A percentile compares a stretch with the other conserved stretches of the same genome.
Evolutionary conservation across 352 stramenopile genomes (phyloP).

Genomic region (Globisporangium paddicum): DNA sequence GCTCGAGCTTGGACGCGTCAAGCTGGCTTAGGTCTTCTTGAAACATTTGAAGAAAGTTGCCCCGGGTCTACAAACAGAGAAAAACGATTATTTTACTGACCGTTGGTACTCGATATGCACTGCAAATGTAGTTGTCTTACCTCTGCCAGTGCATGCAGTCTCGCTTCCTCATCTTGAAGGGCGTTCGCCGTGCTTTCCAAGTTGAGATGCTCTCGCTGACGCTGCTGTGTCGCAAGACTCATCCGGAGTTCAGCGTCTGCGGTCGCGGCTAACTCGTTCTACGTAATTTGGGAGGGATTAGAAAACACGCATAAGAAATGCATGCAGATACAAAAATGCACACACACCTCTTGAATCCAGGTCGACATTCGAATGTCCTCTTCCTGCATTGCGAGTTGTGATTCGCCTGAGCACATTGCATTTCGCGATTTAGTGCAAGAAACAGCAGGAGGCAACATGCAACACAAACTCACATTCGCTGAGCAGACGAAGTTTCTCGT

Average conservation of each 20-base stretch:
- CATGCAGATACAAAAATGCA: neutral
- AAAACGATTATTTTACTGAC: neutral
- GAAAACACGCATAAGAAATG: too few relatives aligned
- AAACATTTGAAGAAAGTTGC: slow-evolving; percentile 5
- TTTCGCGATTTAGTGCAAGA: neutral
- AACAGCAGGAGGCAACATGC: too few relatives aligned
- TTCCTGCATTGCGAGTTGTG: slow-evolving; percentile 6
- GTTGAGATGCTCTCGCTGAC: neutral
- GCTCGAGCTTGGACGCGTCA: slow-evolving; percentile 5
- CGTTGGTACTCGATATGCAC: neutral
- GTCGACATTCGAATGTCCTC: slow-evolving; percentile 6
- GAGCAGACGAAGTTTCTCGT: neutral
- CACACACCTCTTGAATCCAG: slow-evolving; percentile 2
- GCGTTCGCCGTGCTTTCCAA: neutral
- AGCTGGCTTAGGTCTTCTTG: slow-evolving; percentile 6
- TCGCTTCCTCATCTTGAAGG: slow-evolving; percentile 2
- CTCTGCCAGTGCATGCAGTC: neutral
- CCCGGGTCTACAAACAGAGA: slow-evolving; percentile 2
- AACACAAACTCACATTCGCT: neutral
- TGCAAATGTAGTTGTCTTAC: neutral
- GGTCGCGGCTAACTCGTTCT: slow-evolving; percentile 3
- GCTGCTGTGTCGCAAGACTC: neutral
- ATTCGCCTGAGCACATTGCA: neutral
- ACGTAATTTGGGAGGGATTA: too few relatives aligned
- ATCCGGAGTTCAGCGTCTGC: slow-evolving; percentile 2